phyloP scores from a whole-genome alignment of 495 filamentous ascomycete species.

The Annulohypoxylon moriforme region DNA sequence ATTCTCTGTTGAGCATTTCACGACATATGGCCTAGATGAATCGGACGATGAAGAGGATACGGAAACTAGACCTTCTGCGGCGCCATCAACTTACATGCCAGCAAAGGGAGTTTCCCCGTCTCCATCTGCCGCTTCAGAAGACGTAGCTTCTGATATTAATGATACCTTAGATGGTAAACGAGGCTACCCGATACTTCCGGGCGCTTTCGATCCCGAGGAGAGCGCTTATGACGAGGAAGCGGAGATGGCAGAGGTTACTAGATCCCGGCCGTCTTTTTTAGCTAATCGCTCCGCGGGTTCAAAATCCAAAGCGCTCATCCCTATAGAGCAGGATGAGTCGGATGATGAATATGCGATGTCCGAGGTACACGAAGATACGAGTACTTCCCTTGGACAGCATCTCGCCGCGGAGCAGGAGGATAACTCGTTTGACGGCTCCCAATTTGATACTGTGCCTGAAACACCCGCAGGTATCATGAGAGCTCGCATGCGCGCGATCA shows the following conservation, averaged over 20 bases:
- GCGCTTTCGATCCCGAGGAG: constrained; percentile 74
- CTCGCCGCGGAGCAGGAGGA: constrained; percentile 73
- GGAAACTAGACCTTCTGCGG: constrained; percentile 60
- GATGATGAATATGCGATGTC: constrained; percentile 77
- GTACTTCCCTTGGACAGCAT: constrained; percentile 73
- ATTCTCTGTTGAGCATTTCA: constrained; percentile 94
- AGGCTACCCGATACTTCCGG: constrained; percentile 75
- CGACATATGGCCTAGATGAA: constrained; percentile 92
- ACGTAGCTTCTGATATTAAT: constrained; percentile 63
- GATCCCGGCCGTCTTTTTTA: constrained; percentile 83
- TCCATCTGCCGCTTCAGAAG: constrained; percentile 17
- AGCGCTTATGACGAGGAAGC: constrained; percentile 63
- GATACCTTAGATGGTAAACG: constrained; percentile 84
- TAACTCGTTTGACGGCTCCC: constrained; percentile 51
- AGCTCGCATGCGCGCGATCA: constrained; percentile 66
- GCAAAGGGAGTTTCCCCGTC: constrained; percentile 1
- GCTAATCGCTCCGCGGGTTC: constrained; percentile 87
- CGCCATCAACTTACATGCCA: not conserved
- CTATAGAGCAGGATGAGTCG: constrained; percentile 71
- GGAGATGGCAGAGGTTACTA: constrained; percentile 45
- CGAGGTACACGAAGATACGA: constrained; percentile 81
- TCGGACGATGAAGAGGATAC: constrained; percentile 76
- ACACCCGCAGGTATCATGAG: constrained; percentile 65
- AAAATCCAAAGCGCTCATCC: constrained; percentile 72
- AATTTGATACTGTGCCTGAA: constrained; percentile 52